Evolutionary conservation across 2,329 filamentous ascomycete species (phyloP), one percentile per base, ranked within the genome.

Genomic region (Aspergillus floridensis): DNA sequence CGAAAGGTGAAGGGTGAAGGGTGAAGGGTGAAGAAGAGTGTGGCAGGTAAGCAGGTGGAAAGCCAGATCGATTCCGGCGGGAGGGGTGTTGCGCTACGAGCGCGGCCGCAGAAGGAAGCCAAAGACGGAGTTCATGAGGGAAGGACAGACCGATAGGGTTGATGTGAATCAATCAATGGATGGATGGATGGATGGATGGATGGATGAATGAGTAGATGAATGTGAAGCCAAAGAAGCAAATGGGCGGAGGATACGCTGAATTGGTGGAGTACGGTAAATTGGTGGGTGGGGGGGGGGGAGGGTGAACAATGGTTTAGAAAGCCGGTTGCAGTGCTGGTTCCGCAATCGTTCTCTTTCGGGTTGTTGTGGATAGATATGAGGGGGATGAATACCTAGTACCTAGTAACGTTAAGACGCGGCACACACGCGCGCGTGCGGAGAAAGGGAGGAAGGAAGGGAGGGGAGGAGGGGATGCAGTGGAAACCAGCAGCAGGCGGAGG

Each of bases 41-140:
- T 35, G 32, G 32, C 32, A 35, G 32, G 32, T 35, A 35, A 48
- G 10, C 21, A 24, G 26, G 22, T 38, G 21, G 54, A 51, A 29
- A 44, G 52, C 22, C n/a, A 38, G 19, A 32, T 49, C 24, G 49
- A 49, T 50, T 55, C 29, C 44, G 49, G 46, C 24, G 49, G 48
- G 49, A 52, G 52, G 53, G 51, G 53, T 32, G 58, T 48, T 48
- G 58, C 59, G 53, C 56, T 55, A 57, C 47, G 32, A 56, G 19
- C 60, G 59, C 47, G 57, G 55, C 57, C 47, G 54, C 49, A 59
- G 52, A 49, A 56, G 58, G 53, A 44, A 50, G 48, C 55, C 59
- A 59, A n/a, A 55, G 51, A 58, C 48, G 56, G 53, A 56, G 58
- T 44, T 29, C 57, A 49, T 56, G 35, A 49, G 44, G 24, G 47